phyloP scores from a whole-genome alignment of 306 rosid species.

The Hippophae tibetana region DNA sequence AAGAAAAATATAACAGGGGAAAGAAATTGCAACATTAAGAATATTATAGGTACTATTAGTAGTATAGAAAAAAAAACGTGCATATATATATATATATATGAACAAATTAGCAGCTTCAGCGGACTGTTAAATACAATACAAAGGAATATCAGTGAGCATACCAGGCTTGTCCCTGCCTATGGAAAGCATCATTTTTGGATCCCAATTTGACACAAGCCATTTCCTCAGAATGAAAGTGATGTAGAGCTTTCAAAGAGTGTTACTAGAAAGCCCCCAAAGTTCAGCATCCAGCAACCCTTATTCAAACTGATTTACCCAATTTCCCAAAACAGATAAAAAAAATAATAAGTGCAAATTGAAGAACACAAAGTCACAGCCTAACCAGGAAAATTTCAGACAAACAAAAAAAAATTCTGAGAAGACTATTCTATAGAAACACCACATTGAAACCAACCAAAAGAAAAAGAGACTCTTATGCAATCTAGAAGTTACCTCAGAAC shows the following conservation, averaged over 20 bases:
- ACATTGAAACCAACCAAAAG: slow-evolving; percentile 13
- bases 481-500: slow-evolving; percentile 12
- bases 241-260: slow-evolving; percentile 14
- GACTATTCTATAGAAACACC: slow-evolving; percentile 5
- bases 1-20: too few relatives aligned
- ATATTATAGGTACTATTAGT: too few relatives aligned
- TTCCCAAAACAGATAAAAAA: not conserved
- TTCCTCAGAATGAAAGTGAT: slow-evolving; percentile 13
- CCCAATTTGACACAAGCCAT: slow-evolving; percentile 97
- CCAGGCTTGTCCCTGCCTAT: slow-evolving; percentile 99
- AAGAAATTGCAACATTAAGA: too few relatives aligned
- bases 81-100: too few relatives aligned
- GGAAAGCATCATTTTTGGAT: slow-evolving; percentile 89
- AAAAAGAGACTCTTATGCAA: slow-evolving; percentile 10
- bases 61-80: too few relatives aligned
- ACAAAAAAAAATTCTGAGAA: slow-evolving; percentile 11
- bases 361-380: not conserved
- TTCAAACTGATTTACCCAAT: not conserved
- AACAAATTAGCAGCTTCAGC: too few relatives aligned
- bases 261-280: not conserved
- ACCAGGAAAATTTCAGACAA: slow-evolving; percentile 8
- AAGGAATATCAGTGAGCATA: slow-evolving; percentile 14
- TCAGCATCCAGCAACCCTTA: not conserved
- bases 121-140: too few relatives aligned
- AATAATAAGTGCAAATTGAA: not conserved